Evolutionary conservation across 208 protist genomes (phyloP).

Genomic region (Strigomonas galati): DNA sequence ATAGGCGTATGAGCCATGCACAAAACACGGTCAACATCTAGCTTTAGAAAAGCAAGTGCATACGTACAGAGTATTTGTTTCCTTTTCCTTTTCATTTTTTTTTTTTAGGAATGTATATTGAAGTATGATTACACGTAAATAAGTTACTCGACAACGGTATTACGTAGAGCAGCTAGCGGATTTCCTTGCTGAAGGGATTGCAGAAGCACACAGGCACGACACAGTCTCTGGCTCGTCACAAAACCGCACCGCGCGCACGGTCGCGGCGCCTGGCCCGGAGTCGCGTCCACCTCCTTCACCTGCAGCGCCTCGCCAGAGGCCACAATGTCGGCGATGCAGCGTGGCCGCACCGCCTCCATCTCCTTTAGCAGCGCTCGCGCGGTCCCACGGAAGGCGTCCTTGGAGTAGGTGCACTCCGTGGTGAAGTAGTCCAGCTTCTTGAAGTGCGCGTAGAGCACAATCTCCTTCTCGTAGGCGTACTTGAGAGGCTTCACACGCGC

Average conservation of each 20-base stretch:
- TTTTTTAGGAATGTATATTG: too few relatives aligned
- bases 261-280: slow-evolving; percentile 38
- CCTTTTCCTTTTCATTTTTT: too few relatives aligned
- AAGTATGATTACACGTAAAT: background rate
- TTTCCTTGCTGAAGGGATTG: slow-evolving; percentile 74
- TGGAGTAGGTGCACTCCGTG: slow-evolving; percentile 97
- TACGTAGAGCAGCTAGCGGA: background rate
- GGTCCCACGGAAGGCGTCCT: slow-evolving; percentile 95
- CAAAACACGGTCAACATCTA: too few relatives aligned
- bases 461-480: slow-evolving; percentile 98
- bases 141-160: slow-evolving; percentile 3
- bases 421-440: slow-evolving; percentile 98
- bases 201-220: slow-evolving; percentile 93
- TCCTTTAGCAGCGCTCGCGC: slow-evolving; percentile 94
- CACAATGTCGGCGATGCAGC: slow-evolving; percentile 92
- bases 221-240: slow-evolving; percentile 89
- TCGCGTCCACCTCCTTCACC: slow-evolving; percentile 46
- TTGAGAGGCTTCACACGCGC: slow-evolving; percentile 96
- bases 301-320: slow-evolving; percentile 81
- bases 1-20: too few relatives aligned
- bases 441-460: slow-evolving; percentile 98
- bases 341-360: slow-evolving; percentile 88
- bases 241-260: slow-evolving; percentile 88
- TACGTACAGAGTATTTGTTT: too few relatives aligned
- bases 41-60: too few relatives aligned